Evolutionary conservation across 441 rosid genomes (phyloP).

Genomic region (Raphanus hybrid): DNA sequence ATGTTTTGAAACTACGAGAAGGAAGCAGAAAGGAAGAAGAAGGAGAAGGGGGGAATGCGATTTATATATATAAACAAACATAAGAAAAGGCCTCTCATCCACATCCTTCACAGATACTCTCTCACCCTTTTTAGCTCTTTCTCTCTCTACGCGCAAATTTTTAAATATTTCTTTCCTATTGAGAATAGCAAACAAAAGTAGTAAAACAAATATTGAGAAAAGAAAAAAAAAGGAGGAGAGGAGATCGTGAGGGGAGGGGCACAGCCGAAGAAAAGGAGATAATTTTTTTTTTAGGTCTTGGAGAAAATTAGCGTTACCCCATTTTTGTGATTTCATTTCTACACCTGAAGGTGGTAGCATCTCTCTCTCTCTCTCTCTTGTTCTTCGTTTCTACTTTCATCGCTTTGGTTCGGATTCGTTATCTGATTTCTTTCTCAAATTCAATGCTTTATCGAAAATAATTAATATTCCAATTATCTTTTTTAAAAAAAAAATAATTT

Average conservation of each 20-base stretch:
- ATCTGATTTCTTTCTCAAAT: slow-evolving; percentile 14
- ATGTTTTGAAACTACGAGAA: slow-evolving; percentile 4
- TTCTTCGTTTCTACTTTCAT: background rate
- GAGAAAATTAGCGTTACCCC: slow-evolving; percentile 20
- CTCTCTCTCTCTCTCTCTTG: slow-evolving; percentile 5
- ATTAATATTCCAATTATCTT: slow-evolving; percentile 11
- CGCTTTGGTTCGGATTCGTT: slow-evolving; percentile 6
- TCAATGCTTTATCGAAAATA: background rate
- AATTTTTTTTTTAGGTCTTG: slow-evolving; percentile 20
- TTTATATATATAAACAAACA: background rate
- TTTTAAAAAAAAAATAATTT: too few relatives aligned
- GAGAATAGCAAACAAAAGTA: slow-evolving; percentile 17
- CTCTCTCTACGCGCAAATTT: slow-evolving; percentile 4
- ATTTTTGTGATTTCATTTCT: background rate
- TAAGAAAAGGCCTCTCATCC: slow-evolving; percentile 20
- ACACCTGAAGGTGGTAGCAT: slow-evolving; percentile 2
- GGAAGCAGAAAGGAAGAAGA: background rate
- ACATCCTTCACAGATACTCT: slow-evolving; percentile 32
- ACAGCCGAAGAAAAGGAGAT: slow-evolving; percentile 30
- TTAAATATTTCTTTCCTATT: background rate
- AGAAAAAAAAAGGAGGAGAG: slow-evolving; percentile 20
- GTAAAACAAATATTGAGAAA: background rate
- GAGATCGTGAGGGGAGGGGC: slow-evolving; percentile 49
- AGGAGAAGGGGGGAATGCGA: background rate
- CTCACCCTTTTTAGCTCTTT: background rate